phyloP scores from a whole-genome alignment of 257 asterid genomes.

The Galeopsis tetrahit region DNA sequence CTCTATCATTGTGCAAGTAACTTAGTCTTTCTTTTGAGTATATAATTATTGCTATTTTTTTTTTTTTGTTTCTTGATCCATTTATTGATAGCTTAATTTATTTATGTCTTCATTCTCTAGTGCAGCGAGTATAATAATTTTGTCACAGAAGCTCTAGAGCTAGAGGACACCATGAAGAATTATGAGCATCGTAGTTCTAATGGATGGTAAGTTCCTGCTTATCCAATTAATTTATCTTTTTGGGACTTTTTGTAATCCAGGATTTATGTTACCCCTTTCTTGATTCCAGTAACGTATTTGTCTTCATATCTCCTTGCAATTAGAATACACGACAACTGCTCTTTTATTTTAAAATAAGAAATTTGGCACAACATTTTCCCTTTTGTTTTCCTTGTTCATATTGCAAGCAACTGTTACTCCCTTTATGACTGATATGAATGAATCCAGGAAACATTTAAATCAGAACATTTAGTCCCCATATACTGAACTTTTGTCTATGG shows the following conservation, averaged over 20 bases:
- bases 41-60: slow-evolving; percentile 13
- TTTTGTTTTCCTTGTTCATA: neutral
- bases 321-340: neutral
- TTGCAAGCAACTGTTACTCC: neutral
- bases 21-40: neutral
- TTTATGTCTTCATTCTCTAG: slow-evolving; percentile 40
- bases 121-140: slow-evolving; percentile 71
- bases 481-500: neutral
- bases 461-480: slow-evolving; percentile 6
- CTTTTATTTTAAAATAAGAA: neutral
- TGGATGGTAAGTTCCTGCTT: slow-evolving; percentile 61
- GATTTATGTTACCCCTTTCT: neutral
- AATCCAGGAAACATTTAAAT: neutral
- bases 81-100: slow-evolving; percentile 29
- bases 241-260: neutral
- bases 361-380: neutral
- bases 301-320: neutral
- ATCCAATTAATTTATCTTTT: slow-evolving; percentile 11
- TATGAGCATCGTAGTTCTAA: slow-evolving; percentile 54
- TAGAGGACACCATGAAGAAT: slow-evolving; percentile 81
- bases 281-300: neutral
- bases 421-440: neutral
- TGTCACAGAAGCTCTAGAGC: slow-evolving; percentile 75
- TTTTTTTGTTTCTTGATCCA: slow-evolving; percentile 14
- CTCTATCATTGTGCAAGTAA: slow-evolving; percentile 1